A percentile compares a stretch with the other conserved stretches of the same genome.
Conservation (phyloP, 345 rosid species). For the Rubroshorea leprosula region DNA sequence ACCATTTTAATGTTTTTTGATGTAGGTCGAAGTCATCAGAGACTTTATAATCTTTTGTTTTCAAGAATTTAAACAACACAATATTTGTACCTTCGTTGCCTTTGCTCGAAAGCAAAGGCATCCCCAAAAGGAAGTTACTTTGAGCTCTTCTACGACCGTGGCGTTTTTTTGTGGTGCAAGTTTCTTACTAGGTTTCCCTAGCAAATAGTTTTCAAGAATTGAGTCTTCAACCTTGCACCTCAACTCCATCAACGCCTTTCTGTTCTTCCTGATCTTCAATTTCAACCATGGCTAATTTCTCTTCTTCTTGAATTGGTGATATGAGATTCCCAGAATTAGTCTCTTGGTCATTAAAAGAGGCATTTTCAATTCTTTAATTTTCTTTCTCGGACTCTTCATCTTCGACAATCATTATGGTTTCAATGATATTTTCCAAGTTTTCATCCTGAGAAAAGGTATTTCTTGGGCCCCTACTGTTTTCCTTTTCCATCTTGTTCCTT, state of each 20-base stretch:
- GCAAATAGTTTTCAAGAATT: slow-evolving; percentile 34
- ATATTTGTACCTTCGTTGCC: slow-evolving; percentile 42
- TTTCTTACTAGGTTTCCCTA: slow-evolving; percentile 16
- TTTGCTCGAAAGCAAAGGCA: slow-evolving; percentile 48
- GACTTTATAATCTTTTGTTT: slow-evolving; percentile 36
- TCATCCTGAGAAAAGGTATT: too few relatives aligned
- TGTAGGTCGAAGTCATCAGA: slow-evolving; percentile 49
- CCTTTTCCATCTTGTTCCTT: too few relatives aligned
- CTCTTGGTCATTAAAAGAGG: not conserved
- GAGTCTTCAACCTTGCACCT: slow-evolving; percentile 43
- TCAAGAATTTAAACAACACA: slow-evolving; percentile 47
- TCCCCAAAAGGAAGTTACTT: slow-evolving; percentile 45
- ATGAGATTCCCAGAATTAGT: not conserved
- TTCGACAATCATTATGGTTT: not conserved
- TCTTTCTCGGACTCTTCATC: not conserved
- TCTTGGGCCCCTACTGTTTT: too few relatives aligned
- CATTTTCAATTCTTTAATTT: not conserved
- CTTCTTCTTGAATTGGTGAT: slow-evolving; percentile 4
- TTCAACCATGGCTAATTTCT: not conserved
- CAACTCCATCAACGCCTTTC: slow-evolving; percentile 40
- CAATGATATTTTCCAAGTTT: too few relatives aligned
- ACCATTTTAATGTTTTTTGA: slow-evolving; percentile 42
- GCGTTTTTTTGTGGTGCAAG: slow-evolving; percentile 1
- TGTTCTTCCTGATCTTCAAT: slow-evolving; percentile 25
- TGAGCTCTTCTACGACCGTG: slow-evolving; percentile 3